phyloP scores from a whole-genome alignment of 768 basidiomycete genomes.

The Phanerochaete sordida region DNA sequence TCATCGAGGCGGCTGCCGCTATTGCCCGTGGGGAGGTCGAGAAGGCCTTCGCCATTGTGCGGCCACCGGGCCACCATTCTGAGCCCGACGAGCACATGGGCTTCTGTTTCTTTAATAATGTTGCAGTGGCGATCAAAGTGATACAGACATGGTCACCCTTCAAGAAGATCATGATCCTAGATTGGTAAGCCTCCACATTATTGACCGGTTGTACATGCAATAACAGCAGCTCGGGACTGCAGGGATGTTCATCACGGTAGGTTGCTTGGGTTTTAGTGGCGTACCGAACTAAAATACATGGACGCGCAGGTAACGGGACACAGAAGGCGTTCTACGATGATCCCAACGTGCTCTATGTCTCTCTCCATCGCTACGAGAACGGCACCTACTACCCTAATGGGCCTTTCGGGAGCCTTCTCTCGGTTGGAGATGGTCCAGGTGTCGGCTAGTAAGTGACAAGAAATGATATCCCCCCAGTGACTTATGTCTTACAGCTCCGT shows the following conservation, averaged over 20 bases:
- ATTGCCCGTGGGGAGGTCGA: constrained; percentile 79
- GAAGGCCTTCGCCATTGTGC: constrained; percentile 91
- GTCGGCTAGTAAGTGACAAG: constrained; percentile 72
- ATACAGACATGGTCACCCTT: constrained; percentile 66
- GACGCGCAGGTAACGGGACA: constrained; percentile 82
- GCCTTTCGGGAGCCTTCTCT: constrained; percentile 82
- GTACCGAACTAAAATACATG: no score
- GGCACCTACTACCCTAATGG: constrained; percentile 93
- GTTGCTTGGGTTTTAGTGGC: no score
- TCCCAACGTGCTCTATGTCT: constrained; percentile 87
- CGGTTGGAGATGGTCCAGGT: constrained; percentile 81
- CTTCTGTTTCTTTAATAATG: constrained; percentile 99
- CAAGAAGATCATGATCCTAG: constrained; percentile 86
- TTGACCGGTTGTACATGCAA: not conserved
- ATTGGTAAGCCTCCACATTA: constrained; percentile 86
- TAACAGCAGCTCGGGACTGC: not conserved
- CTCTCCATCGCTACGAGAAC: constrained; percentile 90
- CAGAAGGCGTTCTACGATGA: constrained; percentile 96
- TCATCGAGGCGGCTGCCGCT: constrained; percentile 84
- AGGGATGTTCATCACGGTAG: constrained; percentile 97
- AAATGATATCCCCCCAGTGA: not conserved
- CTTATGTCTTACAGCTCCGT: constrained; percentile 60
- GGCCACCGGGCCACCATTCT: constrained; percentile 97
- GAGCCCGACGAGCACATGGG: constrained; percentile 99
- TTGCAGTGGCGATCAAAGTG: constrained; percentile 86